Percentiles rank a stretch among this genome's conserved stretches.
These are phyloP conservation scores for Trichocladium uniseriatum DNA, from an alignment of 495 filamentous ascomycete genomes.

Conservation along the genomic window DNA sequence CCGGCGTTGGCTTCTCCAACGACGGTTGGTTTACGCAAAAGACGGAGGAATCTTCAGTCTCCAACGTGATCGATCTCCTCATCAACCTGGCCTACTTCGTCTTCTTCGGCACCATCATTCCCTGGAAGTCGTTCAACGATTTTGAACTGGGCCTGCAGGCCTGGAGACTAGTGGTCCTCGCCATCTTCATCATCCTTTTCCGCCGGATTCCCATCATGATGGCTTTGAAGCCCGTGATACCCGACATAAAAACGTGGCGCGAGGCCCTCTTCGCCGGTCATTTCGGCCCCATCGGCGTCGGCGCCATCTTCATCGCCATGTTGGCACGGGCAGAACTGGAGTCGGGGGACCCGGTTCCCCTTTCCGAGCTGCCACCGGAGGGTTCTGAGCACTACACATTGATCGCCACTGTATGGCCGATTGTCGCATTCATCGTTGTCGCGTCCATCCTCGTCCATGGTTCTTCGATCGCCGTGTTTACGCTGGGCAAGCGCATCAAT, in stretches of 20 bases:
- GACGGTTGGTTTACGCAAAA: constrained; percentile 99
- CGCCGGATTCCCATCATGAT: constrained; percentile 96
- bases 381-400: constrained; percentile 53
- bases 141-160: constrained; percentile 60
- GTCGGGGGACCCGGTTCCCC: constrained; percentile 58
- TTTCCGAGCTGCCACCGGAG: constrained; percentile 46
- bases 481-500: constrained; percentile 96
- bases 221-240: constrained; percentile 81
- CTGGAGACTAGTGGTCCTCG: constrained; percentile 84
- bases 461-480: constrained; percentile 96
- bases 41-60: constrained; percentile 96
- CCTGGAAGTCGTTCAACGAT: constrained; percentile 81
- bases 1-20: constrained; percentile 95
- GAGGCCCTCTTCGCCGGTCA: constrained; percentile 97
- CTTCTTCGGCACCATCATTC: constrained; percentile 93
- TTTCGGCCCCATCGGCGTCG: constrained; percentile 96
- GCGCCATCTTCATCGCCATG: constrained; percentile 92
- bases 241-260: constrained; percentile 96
- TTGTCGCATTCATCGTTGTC: constrained; percentile 90
- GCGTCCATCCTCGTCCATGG: constrained; percentile 93
- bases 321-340: constrained; percentile 85
- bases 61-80: constrained; percentile 96
- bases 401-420: constrained; percentile 85
- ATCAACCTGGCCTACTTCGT: constrained; percentile 98
- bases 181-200: constrained; percentile 88